Conservation (phyloP, 1,284 basidiomycete species). For the Ustilago hordei region DNA sequence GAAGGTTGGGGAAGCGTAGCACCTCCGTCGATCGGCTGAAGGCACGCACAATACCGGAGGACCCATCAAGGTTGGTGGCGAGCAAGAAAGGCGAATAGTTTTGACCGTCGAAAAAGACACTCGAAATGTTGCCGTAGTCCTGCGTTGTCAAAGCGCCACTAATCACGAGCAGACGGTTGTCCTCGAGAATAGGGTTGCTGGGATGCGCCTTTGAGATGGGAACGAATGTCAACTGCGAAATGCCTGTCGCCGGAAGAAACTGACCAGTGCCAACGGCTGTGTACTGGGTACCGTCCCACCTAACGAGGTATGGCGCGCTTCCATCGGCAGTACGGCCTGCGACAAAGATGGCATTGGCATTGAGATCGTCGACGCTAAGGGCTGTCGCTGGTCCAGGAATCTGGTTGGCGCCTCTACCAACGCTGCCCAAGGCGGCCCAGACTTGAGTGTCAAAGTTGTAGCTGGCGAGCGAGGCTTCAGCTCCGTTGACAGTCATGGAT, state of each 20-base stretch:
- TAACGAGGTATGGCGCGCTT: slow-evolving; percentile 50
- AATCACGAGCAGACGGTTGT: slow-evolving; percentile 89
- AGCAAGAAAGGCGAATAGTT: slow-evolving; percentile 85
- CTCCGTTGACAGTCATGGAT: slow-evolving; percentile 77
- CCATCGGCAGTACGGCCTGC: slow-evolving; percentile 75
- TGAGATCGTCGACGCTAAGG: slow-evolving; percentile 83
- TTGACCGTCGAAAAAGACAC: slow-evolving; percentile 87
- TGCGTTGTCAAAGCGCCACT: slow-evolving; percentile 79
- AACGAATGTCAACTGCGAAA: slow-evolving; percentile 89
- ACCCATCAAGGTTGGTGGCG: slow-evolving; percentile 78
- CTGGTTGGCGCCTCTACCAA: slow-evolving; percentile 75
- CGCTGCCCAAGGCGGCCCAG: slow-evolving; percentile 75
- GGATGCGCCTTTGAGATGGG: slow-evolving; percentile 80
- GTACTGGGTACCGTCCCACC: slow-evolving; percentile 60
- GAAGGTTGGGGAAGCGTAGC: slow-evolving; percentile 62
- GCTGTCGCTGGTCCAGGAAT: slow-evolving; percentile 92
- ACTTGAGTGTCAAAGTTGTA: slow-evolving; percentile 78
- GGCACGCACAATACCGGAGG: slow-evolving; percentile 79
- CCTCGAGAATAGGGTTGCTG: slow-evolving; percentile 79
- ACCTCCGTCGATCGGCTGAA: slow-evolving; percentile 76
- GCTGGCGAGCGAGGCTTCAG: slow-evolving; percentile 77
- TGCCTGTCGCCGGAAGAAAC: slow-evolving; percentile 74
- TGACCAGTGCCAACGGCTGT: slow-evolving; percentile 36
- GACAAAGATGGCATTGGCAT: slow-evolving; percentile 86
- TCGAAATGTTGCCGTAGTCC: slow-evolving; percentile 76